A percentile compares a stretch with the other conserved stretches of the same genome.
Conservation (phyloP, 257 asterid genomes). For the Eucommia ulmoides region DNA sequence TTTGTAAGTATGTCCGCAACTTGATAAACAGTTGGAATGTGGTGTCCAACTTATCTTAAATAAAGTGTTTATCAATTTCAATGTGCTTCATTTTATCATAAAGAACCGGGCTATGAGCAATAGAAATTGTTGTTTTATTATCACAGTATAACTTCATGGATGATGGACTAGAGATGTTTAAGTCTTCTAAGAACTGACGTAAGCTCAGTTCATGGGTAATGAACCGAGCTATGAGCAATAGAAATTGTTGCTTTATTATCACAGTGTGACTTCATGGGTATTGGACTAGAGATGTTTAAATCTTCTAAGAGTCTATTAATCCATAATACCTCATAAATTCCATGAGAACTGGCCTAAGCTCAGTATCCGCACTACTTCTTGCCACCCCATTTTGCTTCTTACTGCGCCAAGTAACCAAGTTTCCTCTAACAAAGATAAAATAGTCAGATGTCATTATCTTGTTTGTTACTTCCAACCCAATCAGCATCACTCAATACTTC, state of each 20-base stretch:
- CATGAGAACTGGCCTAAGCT: no score
- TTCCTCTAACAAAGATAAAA: background rate
- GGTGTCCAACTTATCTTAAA: background rate
- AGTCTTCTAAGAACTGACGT: no score
- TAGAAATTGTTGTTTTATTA: background rate
- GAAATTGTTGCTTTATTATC: background rate
- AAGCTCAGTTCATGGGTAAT: no score
- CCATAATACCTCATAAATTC: background rate
- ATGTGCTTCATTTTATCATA: background rate
- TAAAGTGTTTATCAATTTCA: background rate
- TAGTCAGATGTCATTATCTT: no score
- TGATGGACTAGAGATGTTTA: background rate
- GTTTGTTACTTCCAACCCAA: background rate
- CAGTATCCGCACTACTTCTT: background rate
- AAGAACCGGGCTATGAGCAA: background rate
- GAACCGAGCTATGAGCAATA: background rate
- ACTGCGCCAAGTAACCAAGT: background rate
- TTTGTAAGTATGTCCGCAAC: no score
- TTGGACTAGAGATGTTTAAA: background rate
- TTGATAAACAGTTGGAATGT: no score
- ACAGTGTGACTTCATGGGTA: background rate
- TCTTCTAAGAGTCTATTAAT: background rate
- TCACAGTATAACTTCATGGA: background rate
- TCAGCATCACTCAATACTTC: background rate
- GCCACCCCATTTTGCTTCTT: background rate